A percentile compares a stretch with the other conserved stretches of the same genome.
phyloP scores from a whole-genome alignment of 2,329 filamentous ascomycete genomes.

The Scorias spongiosa region DNA sequence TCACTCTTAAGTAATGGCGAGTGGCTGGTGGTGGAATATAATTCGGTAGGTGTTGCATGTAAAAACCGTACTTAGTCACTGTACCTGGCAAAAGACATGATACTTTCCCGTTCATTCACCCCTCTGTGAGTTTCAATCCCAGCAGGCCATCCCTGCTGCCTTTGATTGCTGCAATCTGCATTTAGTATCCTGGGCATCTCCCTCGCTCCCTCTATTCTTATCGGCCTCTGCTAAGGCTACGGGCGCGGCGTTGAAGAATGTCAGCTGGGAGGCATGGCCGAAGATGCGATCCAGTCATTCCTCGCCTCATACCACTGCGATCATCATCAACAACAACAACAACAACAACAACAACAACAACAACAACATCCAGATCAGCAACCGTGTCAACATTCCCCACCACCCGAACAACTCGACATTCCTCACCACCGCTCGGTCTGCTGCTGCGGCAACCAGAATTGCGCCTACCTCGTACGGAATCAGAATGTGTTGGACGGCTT shows the following conservation, averaged over 20 bases:
- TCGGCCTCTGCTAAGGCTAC: too few relatives aligned
- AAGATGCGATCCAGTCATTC: neutral
- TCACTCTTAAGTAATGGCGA: too few relatives aligned
- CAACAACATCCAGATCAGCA: conserved; percentile 3
- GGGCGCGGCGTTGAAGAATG: too few relatives aligned
- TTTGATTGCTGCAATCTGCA: too few relatives aligned
- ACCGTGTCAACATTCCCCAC: too few relatives aligned
- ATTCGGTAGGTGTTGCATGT: too few relatives aligned
- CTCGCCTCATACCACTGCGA: neutral
- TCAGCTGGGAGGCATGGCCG: neutral
- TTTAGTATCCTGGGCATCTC: neutral
- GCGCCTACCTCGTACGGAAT: conserved; percentile 69
- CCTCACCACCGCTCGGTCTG: conserved; percentile 30
- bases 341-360: conserved; percentile 2
- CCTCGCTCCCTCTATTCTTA: neutral
- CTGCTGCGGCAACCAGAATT: conserved; percentile 74
- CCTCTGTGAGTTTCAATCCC: too few relatives aligned
- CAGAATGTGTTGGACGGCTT: conserved; percentile 61
- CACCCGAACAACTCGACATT: neutral
- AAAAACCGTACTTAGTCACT: too few relatives aligned
- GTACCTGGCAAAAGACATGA: too few relatives aligned
- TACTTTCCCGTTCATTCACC: too few relatives aligned
- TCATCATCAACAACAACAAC: conserved; percentile 1
- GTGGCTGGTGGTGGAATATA: too few relatives aligned
- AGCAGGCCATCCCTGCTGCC: too few relatives aligned